Percentiles rank a stretch among this genome's conserved stretches.
Conservation (phyloP, 441 rosid genomes). For the Flueggea neowawraea region DNA sequence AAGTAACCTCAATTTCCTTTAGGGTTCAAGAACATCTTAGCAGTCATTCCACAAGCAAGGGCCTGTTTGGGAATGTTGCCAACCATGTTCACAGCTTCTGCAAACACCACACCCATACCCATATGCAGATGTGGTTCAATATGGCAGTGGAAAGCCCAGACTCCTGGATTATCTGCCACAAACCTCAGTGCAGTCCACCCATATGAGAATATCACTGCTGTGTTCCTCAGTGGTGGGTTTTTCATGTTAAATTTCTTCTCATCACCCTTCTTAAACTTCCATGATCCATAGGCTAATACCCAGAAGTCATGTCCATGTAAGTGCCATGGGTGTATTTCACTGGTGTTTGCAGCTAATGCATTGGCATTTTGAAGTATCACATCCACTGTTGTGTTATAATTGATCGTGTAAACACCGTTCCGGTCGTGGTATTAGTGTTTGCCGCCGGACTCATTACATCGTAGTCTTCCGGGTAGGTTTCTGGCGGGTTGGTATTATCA, state of each 20-base stretch:
- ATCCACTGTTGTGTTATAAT: slow-evolving; percentile 46
- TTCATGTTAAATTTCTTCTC: slow-evolving; percentile 48
- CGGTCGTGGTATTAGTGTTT: slow-evolving; percentile 40
- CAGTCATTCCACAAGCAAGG: slow-evolving; percentile 64
- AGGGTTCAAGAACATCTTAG: slow-evolving; percentile 14
- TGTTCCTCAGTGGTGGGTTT: slow-evolving; percentile 70
- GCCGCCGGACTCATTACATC: slow-evolving; percentile 44
- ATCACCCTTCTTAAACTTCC: slow-evolving; percentile 34
- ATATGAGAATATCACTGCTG: slow-evolving; percentile 56
- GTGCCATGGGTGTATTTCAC: slow-evolving; percentile 90
- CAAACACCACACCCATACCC: slow-evolving; percentile 93
- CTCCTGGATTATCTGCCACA: slow-evolving; percentile 82
- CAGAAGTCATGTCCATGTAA: slow-evolving; percentile 87
- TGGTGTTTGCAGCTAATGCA: slow-evolving; percentile 22
- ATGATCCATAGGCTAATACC: slow-evolving; percentile 75
- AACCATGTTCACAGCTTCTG: slow-evolving; percentile 45
- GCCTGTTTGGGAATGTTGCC: slow-evolving; percentile 47
- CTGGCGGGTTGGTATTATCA: slow-evolving; percentile 40
- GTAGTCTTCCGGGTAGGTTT: slow-evolving; percentile 30
- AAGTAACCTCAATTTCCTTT: not conserved
- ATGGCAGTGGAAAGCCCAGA: slow-evolving; percentile 93
- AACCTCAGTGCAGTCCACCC: slow-evolving; percentile 90
- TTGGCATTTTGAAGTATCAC: slow-evolving; percentile 75
- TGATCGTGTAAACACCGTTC: slow-evolving; percentile 46
- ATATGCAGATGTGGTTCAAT: slow-evolving; percentile 89